Evolutionary conservation across 148 eudicot genomes (phyloP).

Genomic region (Vaccinium macrocarpon): DNA sequence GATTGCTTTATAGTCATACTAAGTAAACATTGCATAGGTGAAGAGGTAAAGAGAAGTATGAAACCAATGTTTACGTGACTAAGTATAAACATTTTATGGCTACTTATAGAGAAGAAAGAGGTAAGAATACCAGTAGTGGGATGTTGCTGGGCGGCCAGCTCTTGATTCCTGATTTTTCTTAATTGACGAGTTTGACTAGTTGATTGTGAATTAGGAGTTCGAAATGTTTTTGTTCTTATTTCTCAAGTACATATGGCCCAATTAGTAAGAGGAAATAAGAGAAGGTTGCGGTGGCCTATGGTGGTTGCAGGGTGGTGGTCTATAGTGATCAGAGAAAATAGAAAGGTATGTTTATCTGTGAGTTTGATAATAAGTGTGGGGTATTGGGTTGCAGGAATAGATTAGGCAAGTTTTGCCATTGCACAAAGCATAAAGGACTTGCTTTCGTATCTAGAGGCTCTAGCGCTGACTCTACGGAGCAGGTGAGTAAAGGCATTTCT

Average conservation of each 20-base stretch:
- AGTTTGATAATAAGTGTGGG: background rate
- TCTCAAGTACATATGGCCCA: too few species aligned
- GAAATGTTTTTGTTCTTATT: too few species aligned
- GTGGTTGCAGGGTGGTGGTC: too few species aligned
- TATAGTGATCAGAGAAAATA: too few species aligned
- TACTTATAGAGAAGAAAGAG: background rate
- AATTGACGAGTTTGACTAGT: background rate
- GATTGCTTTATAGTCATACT: too few species aligned
- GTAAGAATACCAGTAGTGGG: background rate
- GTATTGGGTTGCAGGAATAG: background rate
- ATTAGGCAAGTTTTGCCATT: slow-evolving; percentile 2
- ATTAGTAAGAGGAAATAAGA: too few species aligned
- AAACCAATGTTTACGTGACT: background rate
- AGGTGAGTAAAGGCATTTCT: background rate
- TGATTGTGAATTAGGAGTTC: too few species aligned
- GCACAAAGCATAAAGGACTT: background rate
- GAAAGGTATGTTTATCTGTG: background rate
- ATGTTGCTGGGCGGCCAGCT: background rate
- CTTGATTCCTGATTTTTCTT: background rate
- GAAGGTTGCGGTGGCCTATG: too few species aligned
- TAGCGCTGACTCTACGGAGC: background rate
- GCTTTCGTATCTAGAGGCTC: background rate
- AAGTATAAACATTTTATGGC: background rate
- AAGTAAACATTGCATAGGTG: background rate
- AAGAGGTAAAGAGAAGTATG: background rate